These are phyloP conservation scores for Schizophyllum amplum DNA, from an alignment of 1,284 basidiomycete genomes.

Conservation along the genomic window DNA sequence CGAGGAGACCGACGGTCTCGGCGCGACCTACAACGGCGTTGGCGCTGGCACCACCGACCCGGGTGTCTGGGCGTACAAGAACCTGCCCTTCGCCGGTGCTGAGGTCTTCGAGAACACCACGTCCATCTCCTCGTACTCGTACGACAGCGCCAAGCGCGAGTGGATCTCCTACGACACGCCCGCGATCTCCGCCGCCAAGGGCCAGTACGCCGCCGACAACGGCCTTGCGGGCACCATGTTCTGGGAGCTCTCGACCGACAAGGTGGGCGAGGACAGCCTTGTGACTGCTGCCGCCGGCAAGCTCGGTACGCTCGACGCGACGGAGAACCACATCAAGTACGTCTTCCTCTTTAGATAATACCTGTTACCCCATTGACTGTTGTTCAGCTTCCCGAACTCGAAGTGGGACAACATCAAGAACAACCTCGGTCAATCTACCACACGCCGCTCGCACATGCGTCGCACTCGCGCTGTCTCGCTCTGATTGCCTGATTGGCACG, in stretches of 20 bases:
- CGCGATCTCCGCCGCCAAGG: constrained; percentile 65
- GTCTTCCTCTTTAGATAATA: background rate
- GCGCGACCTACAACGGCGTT: constrained; percentile 64
- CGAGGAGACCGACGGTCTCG: constrained; percentile 70
- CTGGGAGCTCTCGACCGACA: constrained; percentile 73
- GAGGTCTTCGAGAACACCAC: constrained; percentile 65
- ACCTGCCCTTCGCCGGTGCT: constrained; percentile 34
- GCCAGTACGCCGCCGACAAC: constrained; percentile 61
- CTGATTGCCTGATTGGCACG: background rate
- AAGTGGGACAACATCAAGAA: constrained; percentile 62
- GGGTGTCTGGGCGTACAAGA: background rate
- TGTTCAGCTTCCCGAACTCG: constrained; percentile 48
- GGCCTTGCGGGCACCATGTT: constrained; percentile 76
- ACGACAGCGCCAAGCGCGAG: constrained; percentile 54
- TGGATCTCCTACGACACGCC: constrained; percentile 80
- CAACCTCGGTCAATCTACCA: constrained; percentile 38
- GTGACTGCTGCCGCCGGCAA: constrained; percentile 39
- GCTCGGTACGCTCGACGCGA: constrained; percentile 50
- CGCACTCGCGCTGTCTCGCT: background rate
- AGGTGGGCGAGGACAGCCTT: constrained; percentile 46
- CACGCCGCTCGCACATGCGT: background rate
- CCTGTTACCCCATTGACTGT: background rate
- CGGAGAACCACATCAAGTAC: constrained; percentile 62
- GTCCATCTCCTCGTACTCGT: constrained; percentile 74
- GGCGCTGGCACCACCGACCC: background rate